Evolutionary conservation across 257 asterid species (phyloP), one percentile per base, ranked within the genome.

Genomic region (Lycium ferocissimum): DNA sequence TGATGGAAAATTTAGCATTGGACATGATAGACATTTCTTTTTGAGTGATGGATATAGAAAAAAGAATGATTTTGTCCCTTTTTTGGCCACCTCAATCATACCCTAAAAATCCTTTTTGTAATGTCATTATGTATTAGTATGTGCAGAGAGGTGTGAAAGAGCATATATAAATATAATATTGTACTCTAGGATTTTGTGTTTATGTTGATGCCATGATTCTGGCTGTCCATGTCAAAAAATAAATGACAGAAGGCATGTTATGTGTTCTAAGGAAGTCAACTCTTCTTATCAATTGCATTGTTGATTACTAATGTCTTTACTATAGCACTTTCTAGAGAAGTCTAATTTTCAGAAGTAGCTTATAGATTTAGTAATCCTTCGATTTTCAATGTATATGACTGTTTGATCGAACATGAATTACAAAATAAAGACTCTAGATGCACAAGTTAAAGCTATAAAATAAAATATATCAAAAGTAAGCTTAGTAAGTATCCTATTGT

Each of bases 1-100:
- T 93, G 97, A 91, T 94, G 93, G 95, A 94, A 91, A 92, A 87
- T 81, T 89, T 94, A 70, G 94, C 90, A 2, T 33, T 88, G 91
- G 97, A 91, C 81, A 90, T 94, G 98, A 85, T 93, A 87, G 90
- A 88, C 85, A 90, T 93, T 69, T 93, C 89, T 2, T 92, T 90
- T 86, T 94, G 59, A 81, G 26, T 20, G 84, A 80, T 35, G 11
- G 1, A 37, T 35, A 37, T 80, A 11, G 54, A 40, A 26, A 15
- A 58, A 14, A 49, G 51, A 4, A n/a, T 73, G 40, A 47, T 47
- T 73, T 75, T 49, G 61, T 6, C 40, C 59, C 38, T 2, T 1
- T 73, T 73, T 73, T 26, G 1, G 33, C 58, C 61, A 49, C 45
- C 38, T 40, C n/a, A 49, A 20, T 20, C 14, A 75, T 75, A 20